Conservation (phyloP, 2,329 filamentous ascomycete genomes). For the Cercospora sesami region DNA sequence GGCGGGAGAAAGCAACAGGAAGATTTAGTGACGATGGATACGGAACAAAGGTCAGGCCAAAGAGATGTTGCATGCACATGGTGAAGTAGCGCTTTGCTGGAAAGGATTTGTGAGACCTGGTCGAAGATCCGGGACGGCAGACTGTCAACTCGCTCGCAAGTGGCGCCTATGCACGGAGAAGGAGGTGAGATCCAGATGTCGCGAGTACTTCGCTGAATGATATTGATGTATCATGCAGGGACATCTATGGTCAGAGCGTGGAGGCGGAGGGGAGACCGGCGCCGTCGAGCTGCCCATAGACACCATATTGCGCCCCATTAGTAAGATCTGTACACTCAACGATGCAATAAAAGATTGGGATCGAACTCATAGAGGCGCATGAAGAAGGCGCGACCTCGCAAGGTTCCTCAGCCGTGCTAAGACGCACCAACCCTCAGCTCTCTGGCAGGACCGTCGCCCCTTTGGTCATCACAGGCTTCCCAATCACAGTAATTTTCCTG, state of each 20-base stretch:
- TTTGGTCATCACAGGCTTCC: not conserved
- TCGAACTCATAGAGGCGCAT: not conserved
- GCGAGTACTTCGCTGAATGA: too few species aligned
- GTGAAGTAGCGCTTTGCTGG: not conserved
- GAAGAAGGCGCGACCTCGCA: not conserved
- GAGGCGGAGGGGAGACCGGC: not conserved
- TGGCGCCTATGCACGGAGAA: not conserved
- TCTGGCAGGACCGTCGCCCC: not conserved
- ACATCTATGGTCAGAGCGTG: not conserved
- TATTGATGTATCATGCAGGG: not conserved
- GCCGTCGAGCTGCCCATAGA: not conserved
- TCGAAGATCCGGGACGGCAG: not conserved
- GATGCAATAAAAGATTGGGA: not conserved
- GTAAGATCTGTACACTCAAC: not conserved
- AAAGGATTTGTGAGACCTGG: not conserved
- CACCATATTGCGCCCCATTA: not conserved
- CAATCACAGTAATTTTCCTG: not conserved
- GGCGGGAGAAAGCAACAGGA: not conserved
- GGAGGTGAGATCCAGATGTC: not conserved
- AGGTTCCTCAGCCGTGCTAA: not conserved
- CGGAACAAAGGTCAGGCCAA: not conserved
- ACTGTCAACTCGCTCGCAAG: not conserved
- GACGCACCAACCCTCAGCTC: not conserved
- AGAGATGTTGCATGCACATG: too few species aligned
- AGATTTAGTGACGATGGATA: not conserved